Evolutionary conservation across 495 filamentous ascomycete genomes (phyloP), one percentile per base, ranked within the genome.

Genomic region (Emericellopsis terricola): DNA sequence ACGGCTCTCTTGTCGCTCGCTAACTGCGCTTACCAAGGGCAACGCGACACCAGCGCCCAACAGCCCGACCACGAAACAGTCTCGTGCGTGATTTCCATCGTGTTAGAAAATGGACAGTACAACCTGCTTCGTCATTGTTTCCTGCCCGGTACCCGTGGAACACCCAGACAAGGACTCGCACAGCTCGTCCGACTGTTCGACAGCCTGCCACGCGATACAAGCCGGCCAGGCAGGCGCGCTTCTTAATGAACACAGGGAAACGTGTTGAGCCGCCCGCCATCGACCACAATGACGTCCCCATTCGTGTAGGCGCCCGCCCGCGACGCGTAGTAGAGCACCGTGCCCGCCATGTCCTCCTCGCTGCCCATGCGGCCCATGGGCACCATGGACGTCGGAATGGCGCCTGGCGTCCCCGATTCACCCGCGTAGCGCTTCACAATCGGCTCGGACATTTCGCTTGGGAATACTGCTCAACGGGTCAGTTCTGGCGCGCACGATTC

Each of bases 261-360:
- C 4, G 54, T 59, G 13, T 54, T 55, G 28, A 80, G 31, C 26
- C 72, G 47, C 1, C 77, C 76, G 6, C 76, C 76, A 45, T 80
- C 76, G 0, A 62, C 53, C 3, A 75, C 34, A 24, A 76, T 44
- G 19, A 69, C 57, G 17, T 57, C 66, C 0, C 76, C 76, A 42
- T 73, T 78, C 26, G 55, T 59, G 48, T 76, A 81, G 3, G 64
- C 68, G 0, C 76, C 76, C 0, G 72, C 71, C 26, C 66, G 60
- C 13, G 69, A 73, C 4, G 69, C 62, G 16, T 80, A 50, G 50
- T 69, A 78, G 11, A 81, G 46, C 31, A 75, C 65, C 13, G 57
- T 45, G 6, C 71, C 74, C 0, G 66, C 69, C 63, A 80, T 71
- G 37, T 80, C 76, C n/a, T 42, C 14, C 9, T 49, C 45, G 7